Conservation (phyloP, 208 protist species). For the Porcisia deanei region DNA sequence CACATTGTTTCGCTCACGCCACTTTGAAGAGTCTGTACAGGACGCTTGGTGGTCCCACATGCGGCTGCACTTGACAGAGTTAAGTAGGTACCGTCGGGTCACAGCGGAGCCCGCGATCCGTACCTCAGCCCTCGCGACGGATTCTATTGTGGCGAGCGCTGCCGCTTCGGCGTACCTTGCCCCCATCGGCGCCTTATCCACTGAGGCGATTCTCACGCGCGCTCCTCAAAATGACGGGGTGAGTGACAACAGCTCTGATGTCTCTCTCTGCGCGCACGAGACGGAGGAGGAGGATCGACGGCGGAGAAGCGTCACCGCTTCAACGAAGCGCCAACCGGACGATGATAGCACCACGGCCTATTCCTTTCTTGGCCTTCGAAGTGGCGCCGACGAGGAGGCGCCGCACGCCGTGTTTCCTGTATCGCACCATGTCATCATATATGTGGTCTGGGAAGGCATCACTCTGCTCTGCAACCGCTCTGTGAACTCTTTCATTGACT, state of each 20-base stretch:
- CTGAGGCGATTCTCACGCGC: not conserved
- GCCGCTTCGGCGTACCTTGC: not conserved
- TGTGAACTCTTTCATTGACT: slow-evolving; percentile 35
- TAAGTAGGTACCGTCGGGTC: slow-evolving; percentile 1
- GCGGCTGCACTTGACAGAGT: not conserved
- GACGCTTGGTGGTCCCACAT: slow-evolving; percentile 10
- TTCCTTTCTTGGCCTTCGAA: not conserved
- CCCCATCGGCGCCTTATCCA: not conserved
- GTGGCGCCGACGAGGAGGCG: not conserved
- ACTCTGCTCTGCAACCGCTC: slow-evolving; percentile 34
- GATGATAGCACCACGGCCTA: no score
- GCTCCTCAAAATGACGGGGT: not conserved
- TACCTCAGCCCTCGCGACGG: not conserved
- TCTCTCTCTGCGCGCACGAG: slow-evolving; percentile 43
- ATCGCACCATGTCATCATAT: slow-evolving; percentile 15
- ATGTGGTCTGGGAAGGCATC: slow-evolving; percentile 63
- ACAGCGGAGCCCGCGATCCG: not conserved
- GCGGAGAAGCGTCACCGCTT: not conserved
- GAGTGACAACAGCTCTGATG: slow-evolving; percentile 13
- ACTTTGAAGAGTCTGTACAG: not conserved
- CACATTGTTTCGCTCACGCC: not conserved
- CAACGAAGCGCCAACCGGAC: not conserved
- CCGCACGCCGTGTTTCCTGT: not conserved
- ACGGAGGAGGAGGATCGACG: slow-evolving; percentile 35
- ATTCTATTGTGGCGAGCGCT: not conserved